A percentile compares a stretch with the other conserved stretches of the same genome.
These are phyloP conservation scores for Dillenia turbinata DNA, from an alignment of 164 flowering plant genomes.

Conservation along the genomic window DNA sequence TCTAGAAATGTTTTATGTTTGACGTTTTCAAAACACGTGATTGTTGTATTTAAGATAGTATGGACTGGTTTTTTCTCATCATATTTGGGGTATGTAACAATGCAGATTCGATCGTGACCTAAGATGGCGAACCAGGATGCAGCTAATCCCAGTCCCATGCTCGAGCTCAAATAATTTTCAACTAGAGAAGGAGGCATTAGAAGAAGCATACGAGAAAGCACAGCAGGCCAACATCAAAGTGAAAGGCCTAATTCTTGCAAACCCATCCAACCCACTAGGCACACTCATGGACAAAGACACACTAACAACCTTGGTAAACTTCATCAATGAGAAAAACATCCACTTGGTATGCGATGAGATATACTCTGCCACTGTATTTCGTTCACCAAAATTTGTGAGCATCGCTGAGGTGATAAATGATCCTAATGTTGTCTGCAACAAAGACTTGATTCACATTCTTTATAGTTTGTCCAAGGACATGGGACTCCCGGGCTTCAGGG, in stretches of 20 bases:
- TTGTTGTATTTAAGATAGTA: too few species aligned
- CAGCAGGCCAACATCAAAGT: slow-evolving; percentile 22
- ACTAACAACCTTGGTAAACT: slow-evolving; percentile 23
- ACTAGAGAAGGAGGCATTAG: slow-evolving; percentile 32
- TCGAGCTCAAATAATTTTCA: slow-evolving; percentile 35
- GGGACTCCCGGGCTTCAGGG: slow-evolving; percentile 53
- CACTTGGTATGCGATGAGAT: slow-evolving; percentile 46
- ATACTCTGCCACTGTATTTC: slow-evolving; percentile 40
- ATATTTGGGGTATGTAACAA: not conserved
- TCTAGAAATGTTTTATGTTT: too few species aligned
- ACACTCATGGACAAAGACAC: slow-evolving; percentile 26
- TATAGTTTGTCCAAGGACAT: slow-evolving; percentile 54
- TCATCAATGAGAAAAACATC: slow-evolving; percentile 29
- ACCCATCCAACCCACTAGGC: slow-evolving; percentile 53
- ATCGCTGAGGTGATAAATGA: slow-evolving; percentile 31
- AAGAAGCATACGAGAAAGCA: slow-evolving; percentile 33
- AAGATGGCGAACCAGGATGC: slow-evolving; percentile 39
- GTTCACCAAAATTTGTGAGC: slow-evolving; percentile 22
- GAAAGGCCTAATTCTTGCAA: slow-evolving; percentile 37
- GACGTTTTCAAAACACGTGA: too few species aligned
- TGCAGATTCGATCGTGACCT: slow-evolving; percentile 44
- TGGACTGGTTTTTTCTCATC: not conserved
- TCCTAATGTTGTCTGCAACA: slow-evolving; percentile 6
- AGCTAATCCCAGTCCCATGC: slow-evolving; percentile 31
- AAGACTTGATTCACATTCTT: slow-evolving; percentile 33